These are phyloP conservation scores for Aspergillus texensis DNA, from an alignment of 2,329 filamentous ascomycete species.

Conservation along the genomic window DNA sequence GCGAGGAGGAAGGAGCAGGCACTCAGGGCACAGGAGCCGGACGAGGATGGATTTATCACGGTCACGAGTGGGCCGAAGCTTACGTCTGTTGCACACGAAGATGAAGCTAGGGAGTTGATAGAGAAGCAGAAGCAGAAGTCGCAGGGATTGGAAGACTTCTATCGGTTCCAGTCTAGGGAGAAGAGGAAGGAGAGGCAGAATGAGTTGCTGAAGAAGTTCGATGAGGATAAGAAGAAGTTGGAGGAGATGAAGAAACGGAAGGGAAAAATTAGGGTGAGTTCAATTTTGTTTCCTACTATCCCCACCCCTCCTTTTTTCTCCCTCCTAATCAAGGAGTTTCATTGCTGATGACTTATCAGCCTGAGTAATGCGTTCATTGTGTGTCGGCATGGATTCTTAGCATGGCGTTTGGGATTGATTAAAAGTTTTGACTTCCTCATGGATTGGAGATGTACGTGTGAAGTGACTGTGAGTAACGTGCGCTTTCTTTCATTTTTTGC, in stretches of 20 bases:
- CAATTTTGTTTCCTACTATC: background rate
- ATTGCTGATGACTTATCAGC: conserved; percentile 26
- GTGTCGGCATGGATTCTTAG: conserved; percentile 23
- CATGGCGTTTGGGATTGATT: conserved; percentile 33
- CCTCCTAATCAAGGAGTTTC: background rate
- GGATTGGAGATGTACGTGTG: conserved; percentile 16
- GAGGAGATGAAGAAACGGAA: conserved; percentile 69
- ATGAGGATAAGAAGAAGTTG: conserved; percentile 74
- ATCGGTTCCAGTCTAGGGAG: conserved; percentile 81
- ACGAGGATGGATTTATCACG: conserved; percentile 94
- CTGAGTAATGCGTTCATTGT: conserved; percentile 32
- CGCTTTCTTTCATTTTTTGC: background rate
- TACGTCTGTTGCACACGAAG: conserved; percentile 71
- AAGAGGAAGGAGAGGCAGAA: conserved; percentile 74
- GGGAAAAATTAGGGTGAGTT: conserved; percentile 59
- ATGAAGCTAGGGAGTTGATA: conserved; percentile 65
- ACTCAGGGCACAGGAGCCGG: conserved; percentile 73
- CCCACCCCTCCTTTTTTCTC: background rate
- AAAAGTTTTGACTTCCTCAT: conserved; percentile 18
- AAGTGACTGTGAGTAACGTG: conserved; percentile 26
- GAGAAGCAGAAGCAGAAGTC: conserved; percentile 65
- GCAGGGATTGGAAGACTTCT: conserved; percentile 72
- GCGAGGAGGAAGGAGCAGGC: conserved; percentile 64
- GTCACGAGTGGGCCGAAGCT: conserved; percentile 77
- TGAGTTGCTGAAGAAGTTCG: conserved; percentile 70